Base-by-base conservation (phyloP, 2,329 filamentous ascomycete species). In the Colletotrichum gloeosporioides region DNA sequence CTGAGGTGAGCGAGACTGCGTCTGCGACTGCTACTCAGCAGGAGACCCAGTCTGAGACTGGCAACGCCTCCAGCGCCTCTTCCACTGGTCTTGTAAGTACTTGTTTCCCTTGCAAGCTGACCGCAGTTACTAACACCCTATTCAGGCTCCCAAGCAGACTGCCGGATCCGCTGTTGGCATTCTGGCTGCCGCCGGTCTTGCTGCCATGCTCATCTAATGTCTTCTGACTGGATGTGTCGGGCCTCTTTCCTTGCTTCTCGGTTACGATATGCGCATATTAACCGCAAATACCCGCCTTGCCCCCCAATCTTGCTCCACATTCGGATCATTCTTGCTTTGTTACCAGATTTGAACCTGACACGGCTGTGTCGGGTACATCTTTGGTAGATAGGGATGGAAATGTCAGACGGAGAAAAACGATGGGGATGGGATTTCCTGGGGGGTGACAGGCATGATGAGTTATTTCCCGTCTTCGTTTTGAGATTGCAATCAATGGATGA, bases 181-280 rank as follows among this genome's bases (percentile, higher is more conserved):
- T 65, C 77, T 90, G 55, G 89, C 88, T 68, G 89, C 87, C 27
- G 88, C 87, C 25, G 89, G 89, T 80, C 75, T 90, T 62, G 88
- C 87, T 55, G 87, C 85, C 77, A 79, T 89, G 76, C 82, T 90
- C 75, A 85, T 90, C 75, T 90, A 88, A 87, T 22, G 67, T 18
- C 13, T 71, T 22, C 7, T 29, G 55, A 66, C 71, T 18, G 18
- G 70, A 64, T 57, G 59, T 53, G 22, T 36, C 29, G 68, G 36
- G 31, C 29, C 63, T 29, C 39, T 61, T 73, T 75, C 74, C 69
- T 75, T 77, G 71, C 73, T 73, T 29, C 61, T 49, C 65, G 66
- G 55, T 22, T 63, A 69, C 77, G 73, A 78, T 71, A 79, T 83
- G 82, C 83, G 85, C 83, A 85, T 86, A 81, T 83, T 84, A 85